Percentiles rank a stretch among this genome's conserved stretches.
These are phyloP conservation scores for Fraxinus excelsior DNA, from an alignment of 257 asterid genomes.

Conservation along the genomic window DNA sequence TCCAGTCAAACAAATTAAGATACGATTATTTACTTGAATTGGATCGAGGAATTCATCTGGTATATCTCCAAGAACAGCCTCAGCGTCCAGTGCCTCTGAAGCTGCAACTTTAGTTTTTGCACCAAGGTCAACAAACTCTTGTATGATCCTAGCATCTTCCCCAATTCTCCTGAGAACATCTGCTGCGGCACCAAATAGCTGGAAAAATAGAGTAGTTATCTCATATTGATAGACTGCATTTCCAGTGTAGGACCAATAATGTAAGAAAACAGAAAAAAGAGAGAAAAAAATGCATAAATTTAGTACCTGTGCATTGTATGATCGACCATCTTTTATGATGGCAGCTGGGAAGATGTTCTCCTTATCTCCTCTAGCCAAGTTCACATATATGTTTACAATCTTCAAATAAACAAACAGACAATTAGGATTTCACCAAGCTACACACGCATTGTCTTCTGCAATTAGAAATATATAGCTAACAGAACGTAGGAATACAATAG, in stretches of 20 bases:
- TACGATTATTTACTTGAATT: constrained; percentile 63
- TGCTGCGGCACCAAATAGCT: constrained; percentile 89
- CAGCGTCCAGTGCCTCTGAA: constrained; percentile 86
- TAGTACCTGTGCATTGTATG: constrained; percentile 85
- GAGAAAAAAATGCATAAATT: neutral
- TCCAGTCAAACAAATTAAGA: neutral
- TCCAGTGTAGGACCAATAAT: neutral
- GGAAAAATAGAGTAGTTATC: constrained; percentile 20
- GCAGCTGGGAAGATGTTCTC: constrained; percentile 76
- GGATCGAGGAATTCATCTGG: constrained; percentile 99
- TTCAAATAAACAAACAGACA: constrained; percentile 30
- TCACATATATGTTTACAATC: constrained; percentile 83
- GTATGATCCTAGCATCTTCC: constrained; percentile 71
- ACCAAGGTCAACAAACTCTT: constrained; percentile 82
- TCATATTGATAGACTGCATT: neutral
- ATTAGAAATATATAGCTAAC: neutral
- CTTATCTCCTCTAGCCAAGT: constrained; percentile 85
- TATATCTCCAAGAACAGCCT: constrained; percentile 95
- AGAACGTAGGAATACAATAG: neutral
- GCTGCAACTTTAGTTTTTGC: constrained; percentile 79
- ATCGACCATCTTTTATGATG: constrained; percentile 88
- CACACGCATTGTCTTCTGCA: neutral
- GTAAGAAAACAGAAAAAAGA: neutral
- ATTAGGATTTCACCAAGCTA: constrained; percentile 10
- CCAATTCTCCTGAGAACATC: constrained; percentile 78